Percentiles rank a stretch among this genome's conserved stretches.
Conservation (phyloP, 768 basidiomycete genomes). For the Auriscalpium microsporum region DNA sequence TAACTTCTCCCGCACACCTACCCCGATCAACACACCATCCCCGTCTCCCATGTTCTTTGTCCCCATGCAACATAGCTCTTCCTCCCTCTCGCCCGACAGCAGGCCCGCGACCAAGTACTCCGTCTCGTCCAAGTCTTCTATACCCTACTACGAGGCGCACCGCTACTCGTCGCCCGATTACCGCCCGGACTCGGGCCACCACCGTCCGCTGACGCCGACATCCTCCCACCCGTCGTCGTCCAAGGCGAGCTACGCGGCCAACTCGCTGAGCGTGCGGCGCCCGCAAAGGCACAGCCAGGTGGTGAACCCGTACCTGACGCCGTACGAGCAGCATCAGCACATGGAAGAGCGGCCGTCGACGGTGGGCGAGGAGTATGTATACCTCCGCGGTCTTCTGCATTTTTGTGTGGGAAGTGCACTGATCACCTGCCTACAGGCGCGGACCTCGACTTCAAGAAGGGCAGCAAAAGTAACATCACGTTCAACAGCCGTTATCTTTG, state of each 20-base stretch:
- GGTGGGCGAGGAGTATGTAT: conserved; percentile 25
- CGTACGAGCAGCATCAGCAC: conserved; percentile 41
- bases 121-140: conserved; percentile 73
- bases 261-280: conserved; percentile 61
- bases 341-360: conserved; percentile 15
- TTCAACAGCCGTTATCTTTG: too few relatives aligned
- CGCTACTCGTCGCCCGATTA: conserved; percentile 45
- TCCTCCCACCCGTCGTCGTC: conserved; percentile 63
- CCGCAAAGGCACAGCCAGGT: conserved; percentile 78
- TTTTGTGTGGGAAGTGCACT: too few relatives aligned
- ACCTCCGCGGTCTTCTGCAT: too few relatives aligned
- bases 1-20: conserved; percentile 47
- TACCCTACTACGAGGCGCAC: conserved; percentile 42
- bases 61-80: conserved; percentile 56
- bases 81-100: conserved; percentile 71
- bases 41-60: conserved; percentile 27
- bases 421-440: too few relatives aligned
- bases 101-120: conserved; percentile 83
- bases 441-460: too few relatives aligned
- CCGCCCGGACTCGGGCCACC: conserved; percentile 67
- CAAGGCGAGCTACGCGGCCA: conserved; percentile 43
- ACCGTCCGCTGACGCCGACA: conserved; percentile 54
- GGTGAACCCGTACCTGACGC: conserved; percentile 79
- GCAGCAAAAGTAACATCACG: too few relatives aligned
- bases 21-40: conserved; percentile 66